Evolutionary conservation across 2,329 filamentous ascomycete species (phyloP).

Genomic region (Penicillium vulpinum): DNA sequence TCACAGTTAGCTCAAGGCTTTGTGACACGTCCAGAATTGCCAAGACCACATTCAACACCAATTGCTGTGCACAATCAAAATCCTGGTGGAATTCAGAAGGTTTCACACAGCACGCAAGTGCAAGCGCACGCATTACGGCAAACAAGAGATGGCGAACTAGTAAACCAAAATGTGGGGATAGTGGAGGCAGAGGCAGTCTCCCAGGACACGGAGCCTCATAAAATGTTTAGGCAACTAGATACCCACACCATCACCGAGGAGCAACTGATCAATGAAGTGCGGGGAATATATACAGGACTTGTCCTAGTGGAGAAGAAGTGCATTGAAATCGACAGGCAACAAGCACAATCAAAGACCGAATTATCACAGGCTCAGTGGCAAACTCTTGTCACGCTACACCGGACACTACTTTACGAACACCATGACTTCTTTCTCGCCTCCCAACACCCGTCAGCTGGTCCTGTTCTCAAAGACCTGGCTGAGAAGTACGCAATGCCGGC

Average conservation of each 20-base stretch:
- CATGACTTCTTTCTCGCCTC: constrained; percentile 84
- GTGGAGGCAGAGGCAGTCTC: not conserved
- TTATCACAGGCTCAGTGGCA: constrained; percentile 72
- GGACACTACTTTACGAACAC: constrained; percentile 77
- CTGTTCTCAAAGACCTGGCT: constrained; percentile 66
- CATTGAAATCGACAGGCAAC: constrained; percentile 74
- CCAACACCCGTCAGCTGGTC: constrained; percentile 77
- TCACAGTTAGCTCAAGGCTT: not conserved
- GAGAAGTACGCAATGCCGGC: constrained; percentile 88
- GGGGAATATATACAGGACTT: constrained; percentile 66
- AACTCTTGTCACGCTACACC: constrained; percentile 76
- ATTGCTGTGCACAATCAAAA: not conserved
- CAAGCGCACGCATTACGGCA: too few species aligned
- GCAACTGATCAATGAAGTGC: constrained; percentile 74
- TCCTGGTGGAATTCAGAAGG: not conserved
- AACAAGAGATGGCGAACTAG: not conserved
- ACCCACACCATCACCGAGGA: constrained; percentile 72
- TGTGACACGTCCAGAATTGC: not conserved
- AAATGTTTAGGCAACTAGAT: constrained; percentile 58
- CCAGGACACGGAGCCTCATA: constrained; percentile 6
- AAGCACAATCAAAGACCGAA: constrained; percentile 40
- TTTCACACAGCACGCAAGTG: not conserved
- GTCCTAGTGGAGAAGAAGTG: constrained; percentile 87
- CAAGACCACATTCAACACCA: constrained; percentile 1
- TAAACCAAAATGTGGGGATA: not conserved